These are phyloP conservation scores for Bromus sterilis DNA, from an alignment of 176 grass and related monocot genomes.

Conservation along the genomic window DNA sequence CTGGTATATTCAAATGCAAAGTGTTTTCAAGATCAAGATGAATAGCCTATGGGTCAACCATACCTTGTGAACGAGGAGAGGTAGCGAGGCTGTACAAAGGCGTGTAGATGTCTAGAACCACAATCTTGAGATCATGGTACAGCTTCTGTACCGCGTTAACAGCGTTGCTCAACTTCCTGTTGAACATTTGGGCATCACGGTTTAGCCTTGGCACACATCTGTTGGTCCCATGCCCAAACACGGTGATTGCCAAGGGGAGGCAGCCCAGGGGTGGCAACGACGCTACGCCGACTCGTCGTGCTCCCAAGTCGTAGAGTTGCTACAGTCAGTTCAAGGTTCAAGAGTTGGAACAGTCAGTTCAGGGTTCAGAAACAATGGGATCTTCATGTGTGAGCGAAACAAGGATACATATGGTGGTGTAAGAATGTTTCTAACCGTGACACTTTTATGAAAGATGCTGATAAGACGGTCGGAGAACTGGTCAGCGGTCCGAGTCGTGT, in stretches of 20 bases:
- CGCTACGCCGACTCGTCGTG: constrained; percentile 65
- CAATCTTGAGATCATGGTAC: constrained; percentile 58
- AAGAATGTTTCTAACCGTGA: constrained; percentile 29
- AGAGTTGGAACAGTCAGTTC: no score
- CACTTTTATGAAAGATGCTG: constrained; percentile 35
- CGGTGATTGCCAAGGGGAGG: constrained; percentile 58
- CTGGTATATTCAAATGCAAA: not conserved
- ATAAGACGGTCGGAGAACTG: constrained; percentile 56
- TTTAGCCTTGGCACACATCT: constrained; percentile 53
- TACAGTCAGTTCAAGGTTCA: no score
- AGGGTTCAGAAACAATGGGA: not conserved
- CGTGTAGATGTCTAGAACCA: constrained; percentile 76
- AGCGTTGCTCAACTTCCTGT: constrained; percentile 46
- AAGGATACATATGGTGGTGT: no score
- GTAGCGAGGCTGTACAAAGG: constrained; percentile 47
- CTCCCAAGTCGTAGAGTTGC: constrained; percentile 62
- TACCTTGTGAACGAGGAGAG: constrained; percentile 50
- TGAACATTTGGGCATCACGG: constrained; percentile 37
- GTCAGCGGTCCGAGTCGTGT: constrained; percentile 47
- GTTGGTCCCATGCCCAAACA: constrained; percentile 50
- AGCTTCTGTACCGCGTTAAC: constrained; percentile 21
- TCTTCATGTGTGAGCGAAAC: not conserved
- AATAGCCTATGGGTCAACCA: not conserved
- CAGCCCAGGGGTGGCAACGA: constrained; percentile 72
- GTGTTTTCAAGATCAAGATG: no score